Conservation (phyloP, 139 green algal genomes). For the Haematococcus lacustris region DNA sequence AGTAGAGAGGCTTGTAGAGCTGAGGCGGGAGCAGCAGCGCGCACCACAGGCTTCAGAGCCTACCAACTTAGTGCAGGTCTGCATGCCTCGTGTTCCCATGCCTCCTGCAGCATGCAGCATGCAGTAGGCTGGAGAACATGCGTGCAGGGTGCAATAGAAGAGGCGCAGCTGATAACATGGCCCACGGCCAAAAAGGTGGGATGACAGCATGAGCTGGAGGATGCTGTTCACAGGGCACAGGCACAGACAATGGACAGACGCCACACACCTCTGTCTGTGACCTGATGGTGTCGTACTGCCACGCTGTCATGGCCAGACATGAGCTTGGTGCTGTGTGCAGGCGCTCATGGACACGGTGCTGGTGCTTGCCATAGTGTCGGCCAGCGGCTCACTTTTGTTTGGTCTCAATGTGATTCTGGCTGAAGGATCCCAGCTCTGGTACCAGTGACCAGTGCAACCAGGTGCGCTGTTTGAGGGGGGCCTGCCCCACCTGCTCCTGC, state of each 20-base stretch:
- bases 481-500: no score
- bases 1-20: neutral
- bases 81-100: neutral
- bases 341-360: conserved; percentile 38
- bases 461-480: no score
- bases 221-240: neutral
- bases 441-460: no score
- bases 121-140: neutral
- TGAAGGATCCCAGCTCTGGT: conserved; percentile 32
- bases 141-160: neutral
- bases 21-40: neutral
- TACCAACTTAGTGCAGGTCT: neutral
- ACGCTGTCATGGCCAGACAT: neutral
- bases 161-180: neutral
- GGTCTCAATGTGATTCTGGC: conserved; percentile 37
- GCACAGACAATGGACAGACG: neutral
- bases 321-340: conserved; percentile 6
- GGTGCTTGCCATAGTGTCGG: conserved; percentile 38
- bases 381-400: conserved; percentile 27
- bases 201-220: neutral
- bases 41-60: neutral
- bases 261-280: neutral
- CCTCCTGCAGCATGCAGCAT: neutral
- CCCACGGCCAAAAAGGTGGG: neutral
- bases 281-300: neutral